Evolutionary conservation across 169 alveolate species (phyloP).

Genomic region (Theileria luwenshuni): DNA sequence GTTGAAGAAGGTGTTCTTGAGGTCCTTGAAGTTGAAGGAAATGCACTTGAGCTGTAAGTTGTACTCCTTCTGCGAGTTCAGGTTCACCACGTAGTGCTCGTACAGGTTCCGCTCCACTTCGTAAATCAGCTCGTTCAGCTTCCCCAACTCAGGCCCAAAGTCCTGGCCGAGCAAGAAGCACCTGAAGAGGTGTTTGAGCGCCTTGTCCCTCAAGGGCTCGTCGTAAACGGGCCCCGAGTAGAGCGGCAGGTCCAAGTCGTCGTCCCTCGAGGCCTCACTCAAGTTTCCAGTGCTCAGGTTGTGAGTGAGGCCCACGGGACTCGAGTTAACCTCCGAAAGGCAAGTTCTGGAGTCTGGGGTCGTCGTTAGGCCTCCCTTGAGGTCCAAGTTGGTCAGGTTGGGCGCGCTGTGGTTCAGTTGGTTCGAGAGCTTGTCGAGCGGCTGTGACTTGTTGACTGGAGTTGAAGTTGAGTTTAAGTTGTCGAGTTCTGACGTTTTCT

Average conservation of each 20-base stretch:
- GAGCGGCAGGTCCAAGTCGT: not conserved
- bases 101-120: conserved; percentile 76
- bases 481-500: not conserved
- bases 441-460: not conserved
- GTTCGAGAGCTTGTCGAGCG: not conserved
- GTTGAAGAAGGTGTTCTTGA: conserved; percentile 87
- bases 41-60: conserved; percentile 85
- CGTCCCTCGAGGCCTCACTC: not conserved
- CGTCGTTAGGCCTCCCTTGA: not conserved
- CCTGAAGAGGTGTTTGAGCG: conserved; percentile 61
- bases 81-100: conserved; percentile 57
- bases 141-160: conserved; percentile 58
- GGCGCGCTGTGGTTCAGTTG: not conserved
- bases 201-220: conserved; percentile 69
- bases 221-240: conserved; percentile 58
- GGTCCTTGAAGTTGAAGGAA: conserved; percentile 87
- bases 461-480: not conserved
- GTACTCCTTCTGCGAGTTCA: conserved; percentile 73
- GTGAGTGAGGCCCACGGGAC: not conserved
- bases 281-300: not conserved
- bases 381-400: not conserved
- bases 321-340: not conserved
- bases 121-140: conserved; percentile 72
- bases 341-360: no score
- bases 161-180: conserved; percentile 59